Conservation (phyloP, 176 grass and related monocot species). For the Ensete ventricosum region DNA sequence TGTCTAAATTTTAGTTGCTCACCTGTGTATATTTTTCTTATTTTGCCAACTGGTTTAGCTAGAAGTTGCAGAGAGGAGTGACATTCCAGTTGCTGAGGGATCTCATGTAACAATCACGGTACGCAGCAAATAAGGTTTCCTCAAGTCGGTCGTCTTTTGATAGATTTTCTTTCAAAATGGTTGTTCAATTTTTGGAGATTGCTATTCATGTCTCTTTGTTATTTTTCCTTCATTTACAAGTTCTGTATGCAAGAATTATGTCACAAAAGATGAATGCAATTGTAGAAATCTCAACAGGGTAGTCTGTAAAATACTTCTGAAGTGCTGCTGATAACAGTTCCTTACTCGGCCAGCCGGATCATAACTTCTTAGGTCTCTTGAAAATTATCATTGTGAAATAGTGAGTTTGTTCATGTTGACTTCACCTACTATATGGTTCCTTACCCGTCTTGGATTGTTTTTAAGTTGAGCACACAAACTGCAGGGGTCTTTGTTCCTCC, state of each 20-base stretch:
- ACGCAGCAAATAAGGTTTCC: background rate
- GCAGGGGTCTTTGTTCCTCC: background rate
- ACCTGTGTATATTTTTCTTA: conserved; percentile 4
- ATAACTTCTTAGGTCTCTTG: too few relatives aligned
- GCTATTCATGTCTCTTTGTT: background rate
- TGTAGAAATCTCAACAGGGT: background rate
- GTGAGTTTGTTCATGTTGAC: background rate
- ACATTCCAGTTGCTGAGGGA: conserved; percentile 88
- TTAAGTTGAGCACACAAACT: too few relatives aligned
- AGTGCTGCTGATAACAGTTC: background rate
- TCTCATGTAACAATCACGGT: conserved; percentile 82
- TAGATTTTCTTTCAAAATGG: background rate
- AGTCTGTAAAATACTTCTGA: background rate
- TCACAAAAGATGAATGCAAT: background rate
- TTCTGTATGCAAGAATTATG: background rate
- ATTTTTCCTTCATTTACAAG: background rate
- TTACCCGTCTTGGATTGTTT: background rate
- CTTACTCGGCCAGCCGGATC: too few relatives aligned
- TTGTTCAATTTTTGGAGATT: background rate
- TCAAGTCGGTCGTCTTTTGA: background rate
- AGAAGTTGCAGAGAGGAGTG: conserved; percentile 58
- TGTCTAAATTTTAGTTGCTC: background rate
- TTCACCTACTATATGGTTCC: background rate
- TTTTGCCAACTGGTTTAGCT: conserved; percentile 35
- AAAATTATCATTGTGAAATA: background rate